A percentile compares a stretch with the other conserved stretches of the same genome.
These are phyloP conservation scores for Claviceps purpurea DNA, from an alignment of 2,329 filamentous ascomycete species.

Conservation along the genomic window DNA sequence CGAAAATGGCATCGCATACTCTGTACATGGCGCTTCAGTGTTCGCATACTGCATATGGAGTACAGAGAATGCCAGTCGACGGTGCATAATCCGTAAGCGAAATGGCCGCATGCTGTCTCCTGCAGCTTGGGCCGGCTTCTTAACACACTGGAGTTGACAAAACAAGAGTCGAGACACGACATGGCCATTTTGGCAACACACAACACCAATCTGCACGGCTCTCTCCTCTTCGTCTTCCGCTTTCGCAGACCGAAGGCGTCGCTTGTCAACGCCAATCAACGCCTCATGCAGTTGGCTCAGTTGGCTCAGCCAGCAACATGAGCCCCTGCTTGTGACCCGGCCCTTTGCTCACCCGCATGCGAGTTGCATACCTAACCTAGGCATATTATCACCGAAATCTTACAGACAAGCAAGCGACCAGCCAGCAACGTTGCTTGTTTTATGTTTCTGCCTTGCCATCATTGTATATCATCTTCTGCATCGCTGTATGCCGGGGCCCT, in stretches of 20 bases:
- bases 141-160: no score
- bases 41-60: no score
- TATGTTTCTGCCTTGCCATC: slow-evolving; percentile 1
- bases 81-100: no score
- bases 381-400: slow-evolving; percentile 1
- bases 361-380: background rate
- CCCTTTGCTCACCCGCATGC: slow-evolving; percentile 2
- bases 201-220: no score
- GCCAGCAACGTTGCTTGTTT: background rate
- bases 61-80: no score
- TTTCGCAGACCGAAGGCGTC: no score
- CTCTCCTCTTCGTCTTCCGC: background rate
- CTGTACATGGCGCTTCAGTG: no score
- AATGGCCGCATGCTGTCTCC: no score
- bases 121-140: no score
- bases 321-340: slow-evolving; percentile 18
- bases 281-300: slow-evolving; percentile 2
- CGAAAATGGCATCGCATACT: no score
- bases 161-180: no score
- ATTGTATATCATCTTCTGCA: slow-evolving; percentile 21
- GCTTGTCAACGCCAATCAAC: background rate
- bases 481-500: background rate
- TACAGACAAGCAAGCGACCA: background rate
- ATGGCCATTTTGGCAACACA: no score
- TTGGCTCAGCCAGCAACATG: slow-evolving; percentile 16